Conservation (phyloP, 2,329 filamentous ascomycete species). For the Trichothecium roseum region DNA sequence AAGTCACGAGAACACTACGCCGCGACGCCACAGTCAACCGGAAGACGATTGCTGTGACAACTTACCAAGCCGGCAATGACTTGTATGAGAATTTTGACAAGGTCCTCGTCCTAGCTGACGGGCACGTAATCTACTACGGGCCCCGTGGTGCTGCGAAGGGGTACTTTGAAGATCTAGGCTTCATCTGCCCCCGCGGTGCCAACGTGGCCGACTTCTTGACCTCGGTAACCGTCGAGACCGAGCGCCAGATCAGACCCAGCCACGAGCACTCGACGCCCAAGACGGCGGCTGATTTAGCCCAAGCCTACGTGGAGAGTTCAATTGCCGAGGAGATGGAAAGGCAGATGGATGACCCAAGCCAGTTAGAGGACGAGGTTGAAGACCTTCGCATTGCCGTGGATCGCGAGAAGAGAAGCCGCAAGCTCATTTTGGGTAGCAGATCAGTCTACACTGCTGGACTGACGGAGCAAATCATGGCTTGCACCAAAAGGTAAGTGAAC, state of each 20-base stretch:
- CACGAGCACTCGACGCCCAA: conserved; percentile 48
- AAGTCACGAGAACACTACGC: conserved; percentile 51
- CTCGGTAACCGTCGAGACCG: conserved; percentile 52
- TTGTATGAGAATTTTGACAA: conserved; percentile 62
- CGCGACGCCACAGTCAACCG: conserved; percentile 54
- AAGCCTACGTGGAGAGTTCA: conserved; percentile 31
- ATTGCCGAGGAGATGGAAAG: conserved; percentile 15
- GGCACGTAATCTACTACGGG: conserved; percentile 57
- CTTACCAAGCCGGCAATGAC: conserved; percentile 56
- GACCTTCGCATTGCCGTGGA: conserved; percentile 21
- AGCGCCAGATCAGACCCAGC: conserved; percentile 47
- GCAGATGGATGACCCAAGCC: conserved; percentile 9
- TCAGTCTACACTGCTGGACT: conserved; percentile 15
- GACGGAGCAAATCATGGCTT: conserved; percentile 15
- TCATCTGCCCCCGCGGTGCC: conserved; percentile 34
- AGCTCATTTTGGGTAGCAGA: conserved; percentile 8
- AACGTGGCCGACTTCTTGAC: conserved; percentile 63
- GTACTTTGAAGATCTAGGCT: conserved; percentile 59
- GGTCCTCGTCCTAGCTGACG: conserved; percentile 57
- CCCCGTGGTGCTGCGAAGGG: conserved; percentile 47
- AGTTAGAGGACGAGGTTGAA: conserved; percentile 28
- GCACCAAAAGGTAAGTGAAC: neutral
- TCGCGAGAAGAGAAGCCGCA: conserved; percentile 13
- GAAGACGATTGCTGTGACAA: conserved; percentile 55
- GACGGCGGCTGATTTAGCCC: conserved; percentile 49